phyloP scores from a whole-genome alignment of 129 eudicot species.

The Helianthus annuus region DNA sequence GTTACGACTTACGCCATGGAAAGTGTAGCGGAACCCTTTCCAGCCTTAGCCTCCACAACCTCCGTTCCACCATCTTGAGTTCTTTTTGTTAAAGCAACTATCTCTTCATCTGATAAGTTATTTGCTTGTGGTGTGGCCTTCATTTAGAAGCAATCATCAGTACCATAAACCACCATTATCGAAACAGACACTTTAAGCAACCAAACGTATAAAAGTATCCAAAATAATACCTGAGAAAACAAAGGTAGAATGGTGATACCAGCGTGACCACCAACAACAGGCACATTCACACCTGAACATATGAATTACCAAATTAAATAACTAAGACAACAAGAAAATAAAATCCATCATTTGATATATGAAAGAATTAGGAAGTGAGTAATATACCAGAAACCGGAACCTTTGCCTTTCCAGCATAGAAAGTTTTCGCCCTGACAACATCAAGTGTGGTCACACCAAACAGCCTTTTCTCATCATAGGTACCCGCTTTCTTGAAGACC shows the following conservation, averaged over 20 bases:
- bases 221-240: slow-evolving; percentile 78
- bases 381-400: slow-evolving; percentile 78
- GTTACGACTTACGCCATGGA: slow-evolving; percentile 91
- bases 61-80: slow-evolving; percentile 99
- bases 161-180: slow-evolving; percentile 15
- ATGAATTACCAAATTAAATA: slow-evolving; percentile 1
- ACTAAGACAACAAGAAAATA: background rate
- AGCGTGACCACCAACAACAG: slow-evolving; percentile 99
- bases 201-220: background rate
- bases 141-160: slow-evolving; percentile 20
- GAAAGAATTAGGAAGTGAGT: background rate
- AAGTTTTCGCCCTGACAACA: slow-evolving; percentile 95
- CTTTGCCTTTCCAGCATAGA: slow-evolving; percentile 94
- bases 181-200: background rate
- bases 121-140: slow-evolving; percentile 91
- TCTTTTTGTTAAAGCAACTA: slow-evolving; percentile 79
- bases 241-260: slow-evolving; percentile 97
- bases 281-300: slow-evolving; percentile 82
- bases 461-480: slow-evolving; percentile 78
- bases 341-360: background rate
- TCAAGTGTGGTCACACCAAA: slow-evolving; percentile 99
- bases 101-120: slow-evolving; percentile 52
- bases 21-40: slow-evolving; percentile 99
- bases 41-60: slow-evolving; percentile 99
- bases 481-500: slow-evolving; percentile 96